Evolutionary conservation across 2,329 filamentous ascomycete genomes (phyloP), one percentile per base, ranked within the genome.

Genomic region (Aspergillus awamori): DNA sequence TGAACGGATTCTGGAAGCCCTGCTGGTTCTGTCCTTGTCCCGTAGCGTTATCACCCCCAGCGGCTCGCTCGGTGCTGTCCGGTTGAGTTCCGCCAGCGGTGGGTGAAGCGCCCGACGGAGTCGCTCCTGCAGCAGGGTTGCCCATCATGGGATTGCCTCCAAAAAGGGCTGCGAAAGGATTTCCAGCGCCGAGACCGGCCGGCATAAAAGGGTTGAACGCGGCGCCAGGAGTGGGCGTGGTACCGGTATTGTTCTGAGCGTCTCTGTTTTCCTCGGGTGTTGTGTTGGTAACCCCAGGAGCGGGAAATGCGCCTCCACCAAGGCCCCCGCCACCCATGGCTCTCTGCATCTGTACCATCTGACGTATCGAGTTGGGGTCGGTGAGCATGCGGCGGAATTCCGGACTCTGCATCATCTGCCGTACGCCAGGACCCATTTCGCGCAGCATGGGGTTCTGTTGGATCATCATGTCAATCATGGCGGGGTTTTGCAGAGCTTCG

Each of bases 401-500:
- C 0, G 93, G 93, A 24, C 93, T 95, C 63, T 92, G 89, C 70
- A 99, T 86, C 77, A 97, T 89, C 72, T 96, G 87, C 68, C 93
- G 87, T 22, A 91, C 91, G 62, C 89, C 86, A 43, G 90, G 90
- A 22, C 83, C 82, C 76, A 90, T 86, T 62, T 87, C 84, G 69
- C 89, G 86, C 17, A 93, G 82, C 84, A 92, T 89, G 2, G 95
- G 95, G 74, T 97, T 97, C 72, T 90, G 87, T 70, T 95, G 87
- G 69, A 99, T 93, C 85, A 98, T 91, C 86, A 96, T 92, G 73
- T 98, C 92, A 73, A 98, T 86, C 69, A 99, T 90, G 17, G 89
- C 86, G n/a, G 95, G 94, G 78, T 98, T 98, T 77, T 93, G 91
- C 76, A 99, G 89, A 38, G 93, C 92, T 78, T 97, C 94, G 77